These are phyloP conservation scores for Microsporum ferrugineum DNA, from an alignment of 2,329 filamentous ascomycete species.

Conservation along the genomic window DNA sequence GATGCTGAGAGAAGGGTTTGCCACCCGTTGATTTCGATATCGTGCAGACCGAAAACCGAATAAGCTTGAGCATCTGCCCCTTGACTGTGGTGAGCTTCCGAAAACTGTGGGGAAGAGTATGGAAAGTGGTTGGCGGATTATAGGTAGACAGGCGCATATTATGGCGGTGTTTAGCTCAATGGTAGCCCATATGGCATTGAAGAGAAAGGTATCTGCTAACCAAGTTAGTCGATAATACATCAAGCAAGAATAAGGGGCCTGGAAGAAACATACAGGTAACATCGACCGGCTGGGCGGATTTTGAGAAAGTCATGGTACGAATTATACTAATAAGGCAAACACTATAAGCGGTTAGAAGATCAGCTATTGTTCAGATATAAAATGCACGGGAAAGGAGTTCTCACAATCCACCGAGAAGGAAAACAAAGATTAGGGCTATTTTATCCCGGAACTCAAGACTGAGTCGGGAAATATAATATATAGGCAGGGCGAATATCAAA, in stretches of 20 bases:
- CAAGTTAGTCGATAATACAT: not conserved
- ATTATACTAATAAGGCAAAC: constrained; percentile 34
- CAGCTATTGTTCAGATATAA: not conserved
- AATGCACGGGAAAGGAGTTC: not conserved
- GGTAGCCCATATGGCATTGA: constrained; percentile 21
- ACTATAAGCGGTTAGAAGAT: constrained; percentile 13
- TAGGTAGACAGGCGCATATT: constrained; percentile 28
- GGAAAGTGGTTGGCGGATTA: constrained; percentile 10
- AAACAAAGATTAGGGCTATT: constrained; percentile 12
- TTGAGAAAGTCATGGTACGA: constrained; percentile 20
- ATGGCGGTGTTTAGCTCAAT: constrained; percentile 29
- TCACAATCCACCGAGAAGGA: constrained; percentile 12
- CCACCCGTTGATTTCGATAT: not conserved
- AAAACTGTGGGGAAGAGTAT: constrained; percentile 7
- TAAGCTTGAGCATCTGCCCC: not conserved
- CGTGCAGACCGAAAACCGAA: not conserved
- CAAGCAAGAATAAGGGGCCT: not conserved
- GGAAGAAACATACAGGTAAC: constrained; percentile 9
- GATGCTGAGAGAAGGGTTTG: not conserved
- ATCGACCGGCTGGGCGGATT: constrained; percentile 1
- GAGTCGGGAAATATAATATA: constrained; percentile 9
- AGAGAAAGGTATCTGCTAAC: constrained; percentile 1
- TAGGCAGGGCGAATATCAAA: constrained; percentile 9
- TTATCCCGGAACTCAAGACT: constrained; percentile 10
- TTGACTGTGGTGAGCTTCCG: not conserved